Base-by-base conservation (phyloP, 768 basidiomycete species). In the Auricularia sp. region DNA sequence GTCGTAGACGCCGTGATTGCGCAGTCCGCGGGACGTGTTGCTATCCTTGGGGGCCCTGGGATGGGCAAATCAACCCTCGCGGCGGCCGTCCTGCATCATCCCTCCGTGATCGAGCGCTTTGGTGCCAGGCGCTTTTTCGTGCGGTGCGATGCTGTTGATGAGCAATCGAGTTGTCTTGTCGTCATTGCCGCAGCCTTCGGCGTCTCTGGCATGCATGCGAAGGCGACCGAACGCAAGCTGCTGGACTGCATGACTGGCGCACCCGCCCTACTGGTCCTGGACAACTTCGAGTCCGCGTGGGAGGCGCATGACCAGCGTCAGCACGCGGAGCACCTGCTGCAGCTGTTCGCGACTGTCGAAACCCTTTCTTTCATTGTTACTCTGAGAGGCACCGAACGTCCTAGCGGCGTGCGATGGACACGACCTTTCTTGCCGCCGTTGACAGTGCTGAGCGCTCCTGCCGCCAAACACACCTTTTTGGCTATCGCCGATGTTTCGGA, bases 61-160 rank as follows among this genome's bases (percentile, higher is more conserved):
- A 77, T 78, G 67, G 77, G 78, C 14, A 79, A 79, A 67, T 77
- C 78, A 3, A 69, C 76, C 3, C 66, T 75, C 36, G 76, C 78
- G 1, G 70, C 77, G 6, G 73, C 74, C 3, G 72, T 76, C 24
- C 70, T 74, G 37, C 69, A 75, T 37, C 66, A 72, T 35, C 33
- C 66, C 18, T 56, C 63, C 10, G 65, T 77, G 6, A 65, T 68
- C 21, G 51, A 67, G 3, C 68, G 61, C 3, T 77, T 76, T 66
- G 67, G 67, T 2, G 66, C 67, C 11, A 64, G 67, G 33, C 69
- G 68, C 16, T 72, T 75, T 64, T 75, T 76, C 71, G 72, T 78
- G 4, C 73, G 74, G 7, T 80, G 79, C 54, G 69, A 75, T 58
- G 5, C 56, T 33, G 56, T 24, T 11, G 56, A 59, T 6, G 14